These are phyloP conservation scores for Borealophlyctis nickersoniae DNA, from an alignment of 192 early-diverging fungal species.

Conservation along the genomic window DNA sequence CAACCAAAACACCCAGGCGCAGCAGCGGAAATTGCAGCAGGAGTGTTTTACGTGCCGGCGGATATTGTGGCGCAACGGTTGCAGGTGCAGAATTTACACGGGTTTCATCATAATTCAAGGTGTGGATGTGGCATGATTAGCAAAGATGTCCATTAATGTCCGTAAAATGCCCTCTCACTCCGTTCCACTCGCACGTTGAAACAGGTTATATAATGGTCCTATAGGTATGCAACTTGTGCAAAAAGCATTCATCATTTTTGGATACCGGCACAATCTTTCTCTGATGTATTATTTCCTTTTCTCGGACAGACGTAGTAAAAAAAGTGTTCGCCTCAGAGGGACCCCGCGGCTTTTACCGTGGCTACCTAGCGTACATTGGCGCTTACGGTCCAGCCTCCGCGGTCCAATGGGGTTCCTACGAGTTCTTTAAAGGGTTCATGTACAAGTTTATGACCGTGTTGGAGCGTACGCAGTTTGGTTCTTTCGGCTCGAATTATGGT, in stretches of 20 bases:
- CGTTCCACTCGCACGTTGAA: background rate
- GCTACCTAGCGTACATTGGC: constrained; percentile 40
- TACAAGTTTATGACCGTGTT: background rate
- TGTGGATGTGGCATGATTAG: background rate
- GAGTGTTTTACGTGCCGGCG: constrained; percentile 40
- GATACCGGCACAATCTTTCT: background rate
- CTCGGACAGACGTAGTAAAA: constrained; percentile 30
- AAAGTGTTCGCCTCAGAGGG: constrained; percentile 36
- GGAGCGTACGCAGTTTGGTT: too few relatives aligned
- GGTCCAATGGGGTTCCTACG: constrained; percentile 51
- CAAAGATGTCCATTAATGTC: background rate
- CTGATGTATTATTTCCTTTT: too few relatives aligned
- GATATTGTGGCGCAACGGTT: constrained; percentile 51
- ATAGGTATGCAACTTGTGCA: background rate
- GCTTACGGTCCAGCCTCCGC: constrained; percentile 46
- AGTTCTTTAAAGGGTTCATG: constrained; percentile 34
- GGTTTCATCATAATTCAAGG: constrained; percentile 45
- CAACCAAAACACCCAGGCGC: constrained; percentile 20
- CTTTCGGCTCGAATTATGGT: background rate
- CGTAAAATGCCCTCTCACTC: background rate
- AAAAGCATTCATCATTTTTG: too few relatives aligned
- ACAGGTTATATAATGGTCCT: constrained; percentile 26
- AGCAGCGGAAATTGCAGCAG: constrained; percentile 25
- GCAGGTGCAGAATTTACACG: constrained; percentile 39
- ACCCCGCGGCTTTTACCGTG: constrained; percentile 39